A percentile compares a stretch with the other conserved stretches of the same genome.
These are phyloP conservation scores for Claviceps sp. DNA, from an alignment of 2,329 filamentous ascomycete genomes.

Conservation along the genomic window DNA sequence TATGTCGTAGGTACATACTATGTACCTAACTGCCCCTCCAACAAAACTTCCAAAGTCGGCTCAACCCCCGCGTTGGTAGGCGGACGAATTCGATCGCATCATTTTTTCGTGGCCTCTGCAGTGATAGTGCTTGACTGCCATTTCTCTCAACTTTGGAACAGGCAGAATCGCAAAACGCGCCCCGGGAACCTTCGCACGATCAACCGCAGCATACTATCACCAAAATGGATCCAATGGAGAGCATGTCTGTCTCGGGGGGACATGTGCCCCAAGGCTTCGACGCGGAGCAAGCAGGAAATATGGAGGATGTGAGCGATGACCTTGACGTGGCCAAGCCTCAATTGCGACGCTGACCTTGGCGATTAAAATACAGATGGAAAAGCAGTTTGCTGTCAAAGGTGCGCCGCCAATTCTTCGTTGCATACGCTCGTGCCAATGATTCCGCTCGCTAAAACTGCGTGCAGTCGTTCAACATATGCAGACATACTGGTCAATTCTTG, in stretches of 20 bases:
- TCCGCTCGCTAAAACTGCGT: neutral
- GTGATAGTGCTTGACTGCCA: neutral
- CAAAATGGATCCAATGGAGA: constrained; percentile 27
- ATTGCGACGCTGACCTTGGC: neutral
- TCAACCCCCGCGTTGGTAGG: neutral
- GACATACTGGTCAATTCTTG: constrained; percentile 93
- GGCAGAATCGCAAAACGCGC: neutral
- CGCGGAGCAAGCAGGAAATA: constrained; percentile 40
- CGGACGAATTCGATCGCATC: no score
- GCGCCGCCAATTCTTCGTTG: constrained; percentile 5
- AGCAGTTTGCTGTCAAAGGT: constrained; percentile 98
- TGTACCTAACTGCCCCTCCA: neutral
- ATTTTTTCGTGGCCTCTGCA: neutral
- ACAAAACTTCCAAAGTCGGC: neutral
- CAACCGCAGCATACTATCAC: neutral
- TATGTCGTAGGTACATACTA: neutral
- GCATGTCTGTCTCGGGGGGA: constrained; percentile 18
- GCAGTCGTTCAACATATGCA: constrained; percentile 83
- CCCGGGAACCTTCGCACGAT: neutral
- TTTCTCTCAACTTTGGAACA: neutral
- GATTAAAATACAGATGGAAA: constrained; percentile 61
- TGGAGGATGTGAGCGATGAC: constrained; percentile 37
- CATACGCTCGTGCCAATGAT: neutral
- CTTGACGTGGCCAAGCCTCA: neutral
- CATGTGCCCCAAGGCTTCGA: constrained; percentile 43